Base-by-base conservation (phyloP, 495 filamentous ascomycete genomes). In the Penicillium riverlandense region DNA sequence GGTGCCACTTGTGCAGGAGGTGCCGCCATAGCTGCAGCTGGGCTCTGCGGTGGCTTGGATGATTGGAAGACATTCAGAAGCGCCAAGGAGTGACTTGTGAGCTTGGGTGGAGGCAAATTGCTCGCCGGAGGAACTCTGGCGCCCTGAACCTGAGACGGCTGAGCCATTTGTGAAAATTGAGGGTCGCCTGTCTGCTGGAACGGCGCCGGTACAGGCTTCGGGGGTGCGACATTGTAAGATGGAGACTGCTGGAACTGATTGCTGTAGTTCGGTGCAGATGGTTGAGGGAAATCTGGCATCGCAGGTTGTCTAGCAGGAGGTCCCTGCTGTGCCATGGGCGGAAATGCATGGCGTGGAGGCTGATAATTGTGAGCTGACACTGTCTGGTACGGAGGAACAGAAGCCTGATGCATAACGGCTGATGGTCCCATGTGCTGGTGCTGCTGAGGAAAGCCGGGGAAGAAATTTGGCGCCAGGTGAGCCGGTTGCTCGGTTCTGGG, bases 1-100 rank as follows among this genome's bases (percentile, higher is more conserved):
- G 55, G 42, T 13, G 66, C 47, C 7, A 59, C 54, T 37, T 59
- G 45, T 29, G 48, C 37, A 29, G 61, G 42, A 33, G 55, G 41
- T 13, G 66, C 47, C 7, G 58, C 54, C 35, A 57, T 49, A 6
- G 55, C 57, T 35, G 71, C 59, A 28, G 58, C 48, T 10, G 59
- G 44, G 9, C 57, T 52, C 11, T 63, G 59, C 1, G 65, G 54
- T 4, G 64, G 55, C 31, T 66, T 60, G 13, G 61, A 44, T 29
- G 61, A 52, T 57, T 83, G 88, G 60, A 88, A 84, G 2, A 80
- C 71, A 54, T 75, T 81, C 36, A 88, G 61, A 6, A 88, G 58
- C 27, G 78, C 72, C 41, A 80, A 64, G 5, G 80, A 77, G 55
- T 88, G 84, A 33, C 66, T 74, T 8, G 66, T 84, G 33, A 88